These are phyloP conservation scores for Aspergillus nanangensis DNA, from an alignment of 495 filamentous ascomycete species.

Conservation along the genomic window DNA sequence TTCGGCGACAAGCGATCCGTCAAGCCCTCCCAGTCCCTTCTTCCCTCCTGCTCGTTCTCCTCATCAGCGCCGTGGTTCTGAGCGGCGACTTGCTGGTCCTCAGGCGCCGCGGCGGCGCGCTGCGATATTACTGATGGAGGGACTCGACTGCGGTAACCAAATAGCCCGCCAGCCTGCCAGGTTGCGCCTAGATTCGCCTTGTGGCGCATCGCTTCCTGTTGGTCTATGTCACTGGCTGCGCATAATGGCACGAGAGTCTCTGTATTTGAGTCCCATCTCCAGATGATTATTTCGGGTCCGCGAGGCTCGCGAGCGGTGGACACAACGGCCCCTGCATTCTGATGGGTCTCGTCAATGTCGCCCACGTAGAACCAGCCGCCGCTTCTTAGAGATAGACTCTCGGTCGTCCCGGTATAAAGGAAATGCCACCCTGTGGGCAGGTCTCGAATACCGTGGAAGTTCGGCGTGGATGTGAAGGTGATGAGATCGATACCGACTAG, in stretches of 20 bases:
- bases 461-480: slow-evolving; percentile 48
- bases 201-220: slow-evolving; percentile 34
- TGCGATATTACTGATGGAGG: slow-evolving; percentile 18
- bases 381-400: slow-evolving; percentile 52
- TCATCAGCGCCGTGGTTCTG: too few species aligned
- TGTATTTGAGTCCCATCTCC: slow-evolving; percentile 39
- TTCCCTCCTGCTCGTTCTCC: slow-evolving; percentile 26
- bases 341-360: slow-evolving; percentile 15
- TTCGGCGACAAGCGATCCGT: slow-evolving; percentile 35
- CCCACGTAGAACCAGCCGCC: slow-evolving; percentile 59
- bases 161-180: slow-evolving; percentile 40
- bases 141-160: slow-evolving; percentile 38
- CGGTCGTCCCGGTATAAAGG: slow-evolving; percentile 53
- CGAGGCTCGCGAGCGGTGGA: background rate
- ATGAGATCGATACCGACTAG: slow-evolving; percentile 50
- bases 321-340: slow-evolving; percentile 3
- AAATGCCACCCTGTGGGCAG: slow-evolving; percentile 58
- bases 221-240: slow-evolving; percentile 18
- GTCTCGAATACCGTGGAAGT: slow-evolving; percentile 57
- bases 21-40: slow-evolving; percentile 36
- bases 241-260: slow-evolving; percentile 28
- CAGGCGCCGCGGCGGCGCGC: too few species aligned
- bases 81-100: too few species aligned
- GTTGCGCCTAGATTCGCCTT: slow-evolving; percentile 35
- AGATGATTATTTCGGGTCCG: slow-evolving; percentile 34